phyloP scores from a whole-genome alignment of 2,329 filamentous ascomycete species.

The Trichoderma hamatum region DNA sequence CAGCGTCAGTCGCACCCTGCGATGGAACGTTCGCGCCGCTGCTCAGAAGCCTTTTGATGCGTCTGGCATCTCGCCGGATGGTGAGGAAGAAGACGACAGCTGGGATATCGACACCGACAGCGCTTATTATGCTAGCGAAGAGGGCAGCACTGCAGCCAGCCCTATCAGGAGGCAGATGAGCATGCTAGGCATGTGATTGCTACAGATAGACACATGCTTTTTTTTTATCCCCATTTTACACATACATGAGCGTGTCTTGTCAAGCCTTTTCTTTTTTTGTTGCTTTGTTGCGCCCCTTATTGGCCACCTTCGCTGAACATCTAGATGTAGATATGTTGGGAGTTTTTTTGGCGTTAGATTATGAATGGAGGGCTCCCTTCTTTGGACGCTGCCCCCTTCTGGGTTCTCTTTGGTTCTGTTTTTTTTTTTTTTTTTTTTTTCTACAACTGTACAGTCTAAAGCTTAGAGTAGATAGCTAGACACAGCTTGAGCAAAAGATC shows the following conservation, averaged over 20 bases:
- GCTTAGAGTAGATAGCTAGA: slow-evolving; percentile 21
- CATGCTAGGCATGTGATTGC: slow-evolving; percentile 55
- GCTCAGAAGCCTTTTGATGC: slow-evolving; percentile 86
- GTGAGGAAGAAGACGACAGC: slow-evolving; percentile 59
- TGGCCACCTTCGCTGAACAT: slow-evolving; percentile 14
- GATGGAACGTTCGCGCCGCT: slow-evolving; percentile 93
- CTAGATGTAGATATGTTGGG: slow-evolving; percentile 16
- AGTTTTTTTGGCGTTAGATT: slow-evolving; percentile 2
- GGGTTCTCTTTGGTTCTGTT: neutral
- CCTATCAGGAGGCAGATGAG: slow-evolving; percentile 75
- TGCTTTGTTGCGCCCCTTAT: neutral
- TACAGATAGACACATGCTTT: neutral
- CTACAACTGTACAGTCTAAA: neutral
- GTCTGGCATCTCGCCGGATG: slow-evolving; percentile 27
- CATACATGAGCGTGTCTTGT: slow-evolving; percentile 12
- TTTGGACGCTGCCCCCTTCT: neutral
- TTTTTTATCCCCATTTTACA: neutral
- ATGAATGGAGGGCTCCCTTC: neutral
- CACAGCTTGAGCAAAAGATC: neutral
- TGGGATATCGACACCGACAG: slow-evolving; percentile 97
- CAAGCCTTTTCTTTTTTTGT: neutral
- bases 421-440: neutral
- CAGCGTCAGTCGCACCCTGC: slow-evolving; percentile 84
- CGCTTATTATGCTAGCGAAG: slow-evolving; percentile 71
- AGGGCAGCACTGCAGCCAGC: slow-evolving; percentile 68